A percentile compares a stretch with the other conserved stretches of the same genome.
phyloP scores from a whole-genome alignment of 1,139 yeast species.

The Spathaspora sp. region DNA sequence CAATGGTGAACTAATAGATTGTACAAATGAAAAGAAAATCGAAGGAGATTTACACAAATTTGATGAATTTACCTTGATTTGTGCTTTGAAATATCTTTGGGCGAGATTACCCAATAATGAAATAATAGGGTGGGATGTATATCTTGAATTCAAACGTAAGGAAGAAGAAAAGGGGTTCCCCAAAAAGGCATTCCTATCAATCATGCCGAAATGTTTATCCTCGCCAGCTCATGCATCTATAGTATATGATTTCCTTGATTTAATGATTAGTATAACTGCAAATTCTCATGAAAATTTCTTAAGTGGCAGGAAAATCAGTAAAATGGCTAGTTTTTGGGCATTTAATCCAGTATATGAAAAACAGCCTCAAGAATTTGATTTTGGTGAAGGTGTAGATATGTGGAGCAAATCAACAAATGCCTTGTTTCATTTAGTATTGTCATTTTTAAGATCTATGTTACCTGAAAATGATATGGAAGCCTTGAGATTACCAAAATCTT shows the following conservation, averaged over 20 bases:
- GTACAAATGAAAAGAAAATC: conserved; percentile 30
- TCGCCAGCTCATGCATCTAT: conserved; percentile 89
- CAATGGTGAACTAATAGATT: conserved; percentile 42
- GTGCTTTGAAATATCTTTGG: conserved; percentile 83
- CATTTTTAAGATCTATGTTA: conserved; percentile 79
- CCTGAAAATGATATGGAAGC: conserved; percentile 62
- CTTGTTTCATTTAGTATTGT: conserved; percentile 71
- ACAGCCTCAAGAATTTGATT: conserved; percentile 35
- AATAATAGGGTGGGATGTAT: conserved; percentile 84
- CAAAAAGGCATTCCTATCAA: conserved; percentile 69
- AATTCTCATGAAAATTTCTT: conserved; percentile 77
- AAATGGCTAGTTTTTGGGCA: conserved; percentile 90
- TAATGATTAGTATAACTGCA: conserved; percentile 77
- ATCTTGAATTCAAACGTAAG: conserved; percentile 62
- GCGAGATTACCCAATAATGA: conserved; percentile 78
- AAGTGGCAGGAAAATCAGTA: conserved; percentile 76
- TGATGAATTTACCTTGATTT: conserved; percentile 67
- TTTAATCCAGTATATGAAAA: conserved; percentile 42
- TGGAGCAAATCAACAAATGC: conserved; percentile 89
- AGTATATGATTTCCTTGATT: conserved; percentile 81
- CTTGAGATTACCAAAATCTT: conserved; percentile 58
- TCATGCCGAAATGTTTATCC: conserved; percentile 80
- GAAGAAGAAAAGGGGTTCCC: conserved; percentile 69
- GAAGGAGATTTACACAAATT: conserved; percentile 40
- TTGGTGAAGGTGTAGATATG: conserved; percentile 68